Evolutionary conservation across 495 filamentous ascomycete genomes (phyloP).

Genomic region (Tuber brumale): DNA sequence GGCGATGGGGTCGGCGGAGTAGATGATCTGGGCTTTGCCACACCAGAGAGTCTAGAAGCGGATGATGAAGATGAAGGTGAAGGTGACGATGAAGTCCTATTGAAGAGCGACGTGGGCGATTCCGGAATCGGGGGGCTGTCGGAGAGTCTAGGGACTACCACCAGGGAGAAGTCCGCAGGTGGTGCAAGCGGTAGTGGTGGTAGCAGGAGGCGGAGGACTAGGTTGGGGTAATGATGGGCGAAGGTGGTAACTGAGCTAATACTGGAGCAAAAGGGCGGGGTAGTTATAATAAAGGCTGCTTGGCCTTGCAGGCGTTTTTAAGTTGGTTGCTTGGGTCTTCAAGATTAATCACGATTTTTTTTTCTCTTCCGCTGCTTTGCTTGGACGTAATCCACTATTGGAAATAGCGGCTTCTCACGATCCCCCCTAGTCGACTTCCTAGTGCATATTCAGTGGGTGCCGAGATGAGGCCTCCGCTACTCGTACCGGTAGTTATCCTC

Average conservation of each 20-base stretch:
- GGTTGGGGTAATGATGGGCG: slow-evolving; percentile 8
- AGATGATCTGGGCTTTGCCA: slow-evolving; percentile 27
- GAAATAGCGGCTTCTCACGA: neutral
- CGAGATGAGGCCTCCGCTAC: neutral
- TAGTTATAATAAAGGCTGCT: neutral
- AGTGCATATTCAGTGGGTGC: neutral
- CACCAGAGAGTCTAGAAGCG: slow-evolving; percentile 45
- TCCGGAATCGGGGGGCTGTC: slow-evolving; percentile 46
- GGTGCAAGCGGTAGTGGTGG: slow-evolving; percentile 2
- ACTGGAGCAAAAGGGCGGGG: neutral
- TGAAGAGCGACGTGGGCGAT: slow-evolving; percentile 41
- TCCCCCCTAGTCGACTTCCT: neutral
- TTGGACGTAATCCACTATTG: neutral
- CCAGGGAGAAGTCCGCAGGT: slow-evolving; percentile 11
- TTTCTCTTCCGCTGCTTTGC: neutral
- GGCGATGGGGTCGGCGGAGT: slow-evolving; percentile 19
- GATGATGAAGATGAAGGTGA: slow-evolving; percentile 41
- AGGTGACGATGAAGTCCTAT: slow-evolving; percentile 11
- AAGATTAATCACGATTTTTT: neutral
- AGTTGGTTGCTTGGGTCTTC: neutral
- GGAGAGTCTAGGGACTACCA: slow-evolving; percentile 29
- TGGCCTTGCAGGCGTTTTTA: neutral
- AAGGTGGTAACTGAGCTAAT: neutral
- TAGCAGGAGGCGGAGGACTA: slow-evolving; percentile 21
- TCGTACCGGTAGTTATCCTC: neutral